Conservation (phyloP, 495 filamentous ascomycete species). For the Xylaria sp. region DNA sequence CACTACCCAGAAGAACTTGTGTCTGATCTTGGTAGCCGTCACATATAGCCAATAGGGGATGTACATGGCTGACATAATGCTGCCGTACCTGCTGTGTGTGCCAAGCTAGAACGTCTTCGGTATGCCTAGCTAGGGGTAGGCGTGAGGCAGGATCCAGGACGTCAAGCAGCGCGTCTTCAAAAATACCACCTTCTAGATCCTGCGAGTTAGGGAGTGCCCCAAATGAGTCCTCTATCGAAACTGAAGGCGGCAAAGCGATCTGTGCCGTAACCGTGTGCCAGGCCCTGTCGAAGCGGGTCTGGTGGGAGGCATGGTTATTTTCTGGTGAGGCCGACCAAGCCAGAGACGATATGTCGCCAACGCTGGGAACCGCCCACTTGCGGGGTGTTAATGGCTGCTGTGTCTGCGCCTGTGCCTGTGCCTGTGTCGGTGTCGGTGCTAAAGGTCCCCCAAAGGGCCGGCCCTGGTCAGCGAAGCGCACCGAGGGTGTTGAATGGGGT, state of each 20-base stretch:
- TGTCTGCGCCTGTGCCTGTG: slow-evolving; percentile 22
- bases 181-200: slow-evolving; percentile 43
- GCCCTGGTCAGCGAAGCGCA: slow-evolving; percentile 43
- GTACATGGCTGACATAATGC: slow-evolving; percentile 59
- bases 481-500: slow-evolving; percentile 48
- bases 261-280: slow-evolving; percentile 72
- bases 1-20: slow-evolving; percentile 51
- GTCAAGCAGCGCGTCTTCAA: slow-evolving; percentile 52
- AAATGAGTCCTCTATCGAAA: slow-evolving; percentile 51
- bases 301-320: slow-evolving; percentile 52
- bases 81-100: slow-evolving; percentile 57
- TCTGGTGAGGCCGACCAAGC: slow-evolving; percentile 32
- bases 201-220: slow-evolving; percentile 52
- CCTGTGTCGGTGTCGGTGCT: slow-evolving; percentile 23
- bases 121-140: slow-evolving; percentile 53
- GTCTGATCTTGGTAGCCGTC: slow-evolving; percentile 47
- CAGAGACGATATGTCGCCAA: slow-evolving; percentile 17
- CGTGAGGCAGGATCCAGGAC: slow-evolving; percentile 47
- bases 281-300: slow-evolving; percentile 68
- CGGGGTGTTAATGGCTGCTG: slow-evolving; percentile 15
- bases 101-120: slow-evolving; percentile 59
- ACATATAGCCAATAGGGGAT: slow-evolving; percentile 53
- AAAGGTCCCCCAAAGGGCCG: slow-evolving; percentile 49
- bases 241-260: slow-evolving; percentile 62
- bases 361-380: slow-evolving; percentile 25